Evolutionary conservation across 257 asterid genomes (phyloP).

Genomic region (Rauvolfia tetraphylla): DNA sequence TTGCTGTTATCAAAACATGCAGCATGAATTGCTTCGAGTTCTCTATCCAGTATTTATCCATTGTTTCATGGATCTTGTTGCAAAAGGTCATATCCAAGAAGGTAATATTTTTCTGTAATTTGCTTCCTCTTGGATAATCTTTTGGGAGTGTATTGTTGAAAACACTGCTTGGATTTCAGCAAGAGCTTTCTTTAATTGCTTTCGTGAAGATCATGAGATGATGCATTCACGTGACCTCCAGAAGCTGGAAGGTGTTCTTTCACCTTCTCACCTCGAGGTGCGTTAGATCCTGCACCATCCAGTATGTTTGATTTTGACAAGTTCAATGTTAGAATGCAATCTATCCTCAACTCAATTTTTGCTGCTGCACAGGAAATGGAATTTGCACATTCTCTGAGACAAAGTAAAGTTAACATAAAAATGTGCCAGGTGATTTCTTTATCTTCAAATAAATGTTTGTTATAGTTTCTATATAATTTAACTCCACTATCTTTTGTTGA

Average conservation of each 20-base stretch:
- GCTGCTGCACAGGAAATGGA: slow-evolving; percentile 74
- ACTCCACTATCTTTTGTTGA: not conserved
- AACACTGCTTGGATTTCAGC: slow-evolving; percentile 45
- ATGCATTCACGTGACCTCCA: slow-evolving; percentile 86
- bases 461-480: not conserved
- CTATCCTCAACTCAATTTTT: slow-evolving; percentile 13
- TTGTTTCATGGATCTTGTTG: slow-evolving; percentile 97
- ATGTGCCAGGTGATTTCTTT: slow-evolving; percentile 66
- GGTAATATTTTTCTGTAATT: slow-evolving; percentile 37
- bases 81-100: slow-evolving; percentile 90
- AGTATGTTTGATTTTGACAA: slow-evolving; percentile 13
- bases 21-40: slow-evolving; percentile 98
- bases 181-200: slow-evolving; percentile 79
- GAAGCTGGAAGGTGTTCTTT: slow-evolving; percentile 90
- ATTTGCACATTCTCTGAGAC: slow-evolving; percentile 87
- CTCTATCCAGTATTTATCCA: slow-evolving; percentile 93
- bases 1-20: slow-evolving; percentile 13
- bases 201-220: slow-evolving; percentile 94
- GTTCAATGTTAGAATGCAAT: slow-evolving; percentile 18
- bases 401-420: slow-evolving; percentile 86
- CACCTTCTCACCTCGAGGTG: slow-evolving; percentile 95
- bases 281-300: slow-evolving; percentile 29
- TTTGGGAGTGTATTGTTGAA: slow-evolving; percentile 14
- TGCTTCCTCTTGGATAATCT: slow-evolving; percentile 2
- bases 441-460: slow-evolving; percentile 9